Percentiles rank a stretch among this genome's conserved stretches.
phyloP scores from a whole-genome alignment of 805 yeast species.

The Debaryomyces hansenii region DNA sequence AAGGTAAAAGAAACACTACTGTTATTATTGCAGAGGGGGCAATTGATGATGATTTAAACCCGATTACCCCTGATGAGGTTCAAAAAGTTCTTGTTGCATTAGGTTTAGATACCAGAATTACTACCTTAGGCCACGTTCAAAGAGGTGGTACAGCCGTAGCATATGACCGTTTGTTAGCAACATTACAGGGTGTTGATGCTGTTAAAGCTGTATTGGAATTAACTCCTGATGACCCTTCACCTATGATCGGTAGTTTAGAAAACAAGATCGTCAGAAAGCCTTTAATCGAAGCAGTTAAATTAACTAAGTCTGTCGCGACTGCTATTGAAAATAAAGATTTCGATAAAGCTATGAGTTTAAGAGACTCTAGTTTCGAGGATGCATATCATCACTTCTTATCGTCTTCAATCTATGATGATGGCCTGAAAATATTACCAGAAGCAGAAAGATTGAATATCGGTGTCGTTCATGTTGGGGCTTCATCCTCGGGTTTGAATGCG shows the following conservation, averaged over 20 bases:
- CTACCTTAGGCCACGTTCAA: conserved; percentile 79
- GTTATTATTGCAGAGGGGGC: conserved; percentile 89
- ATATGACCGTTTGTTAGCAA: conserved; percentile 68
- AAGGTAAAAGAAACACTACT: conserved; percentile 76
- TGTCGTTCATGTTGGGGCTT: conserved; percentile 76
- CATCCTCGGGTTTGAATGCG: conserved; percentile 76
- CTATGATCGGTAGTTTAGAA: conserved; percentile 73
- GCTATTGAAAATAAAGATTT: conserved; percentile 68
- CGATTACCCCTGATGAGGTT: conserved; percentile 66
- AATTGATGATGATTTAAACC: conserved; percentile 63
- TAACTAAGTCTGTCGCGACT: conserved; percentile 70
- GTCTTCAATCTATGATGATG: conserved; percentile 42
- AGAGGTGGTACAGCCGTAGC: conserved; percentile 85
- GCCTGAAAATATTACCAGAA: conserved; percentile 41
- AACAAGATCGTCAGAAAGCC: conserved; percentile 69
- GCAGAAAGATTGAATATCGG: conserved; percentile 62
- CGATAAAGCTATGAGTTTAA: conserved; percentile 64
- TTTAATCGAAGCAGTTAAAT: conserved; percentile 67
- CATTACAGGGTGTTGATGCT: conserved; percentile 81
- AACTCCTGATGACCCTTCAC: conserved; percentile 72
- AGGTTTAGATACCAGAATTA: conserved; percentile 75
- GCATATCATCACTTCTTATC: conserved; percentile 63
- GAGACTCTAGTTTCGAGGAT: conserved; percentile 72
- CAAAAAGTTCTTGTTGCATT: conserved; percentile 62
- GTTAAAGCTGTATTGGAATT: conserved; percentile 70